Base-by-base conservation (phyloP, 2,329 filamentous ascomycete species). In the Penicillium polonicum region DNA sequence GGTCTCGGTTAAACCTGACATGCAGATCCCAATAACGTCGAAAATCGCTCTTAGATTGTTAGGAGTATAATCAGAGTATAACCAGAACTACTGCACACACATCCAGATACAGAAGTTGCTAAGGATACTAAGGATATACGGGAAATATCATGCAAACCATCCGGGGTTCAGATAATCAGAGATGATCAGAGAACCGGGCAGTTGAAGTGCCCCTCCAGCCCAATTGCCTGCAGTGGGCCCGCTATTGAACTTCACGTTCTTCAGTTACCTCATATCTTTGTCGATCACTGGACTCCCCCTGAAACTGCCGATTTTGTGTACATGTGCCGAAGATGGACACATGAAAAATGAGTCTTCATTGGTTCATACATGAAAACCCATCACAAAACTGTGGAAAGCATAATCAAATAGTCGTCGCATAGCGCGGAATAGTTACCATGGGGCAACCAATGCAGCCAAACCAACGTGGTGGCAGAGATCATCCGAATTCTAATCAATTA, bases 21-120 rank as follows among this genome's bases (percentile, higher is more conserved):
- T 52, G 53, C 17, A 44, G 48, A 56, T 56, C 53, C n/a, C 36
- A 43, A 51, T 55, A 45, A 39, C 23, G 48, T 39, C 1, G 23
- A 23, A 29, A 19, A 31, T 21, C 17, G 31, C 38, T 49, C 44
- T 38, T 51, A 21, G 21, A 19, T 19, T 27, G 29, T 21, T 29
- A 36, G 19, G 25, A 13, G 23, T 23, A 23, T 23, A 23, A 23
- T n/a, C n/a, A 31, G 25, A 29, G n/a, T 31, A 21, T 29, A 27
- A 29, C 9, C 12, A 33, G 19, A n/a, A 39, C 17, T 25, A 51
- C 27, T 42, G 27, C 4, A 38, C 45, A 45, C 29, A 19, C 19
- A 15, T 45, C 29, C 21, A 10, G 12, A 13, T 36, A 19, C 10
- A 31, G 25, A 17, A 31, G 9, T 23, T 33, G 5, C 27, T 29